These are phyloP conservation scores for Chaetothyriales sp. DNA, from an alignment of 2,329 filamentous ascomycete genomes.

Conservation along the genomic window DNA sequence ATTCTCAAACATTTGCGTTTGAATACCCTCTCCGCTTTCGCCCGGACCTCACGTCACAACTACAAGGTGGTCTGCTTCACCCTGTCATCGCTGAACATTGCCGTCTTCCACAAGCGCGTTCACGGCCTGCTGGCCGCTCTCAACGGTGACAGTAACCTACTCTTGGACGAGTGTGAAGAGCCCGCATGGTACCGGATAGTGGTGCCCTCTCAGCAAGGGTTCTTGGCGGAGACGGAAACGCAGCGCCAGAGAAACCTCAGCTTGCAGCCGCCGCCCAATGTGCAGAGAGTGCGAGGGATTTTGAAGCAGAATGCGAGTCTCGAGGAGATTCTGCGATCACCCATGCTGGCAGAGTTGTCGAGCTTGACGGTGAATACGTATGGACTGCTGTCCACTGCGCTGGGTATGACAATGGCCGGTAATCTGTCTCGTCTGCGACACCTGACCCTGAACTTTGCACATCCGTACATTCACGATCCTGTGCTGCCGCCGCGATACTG, in stretches of 20 bases:
- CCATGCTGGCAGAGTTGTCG: constrained; percentile 5
- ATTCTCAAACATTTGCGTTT: constrained; percentile 23
- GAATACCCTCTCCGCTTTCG: constrained; percentile 21
- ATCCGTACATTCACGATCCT: constrained; percentile 23
- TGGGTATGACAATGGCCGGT: constrained; percentile 22
- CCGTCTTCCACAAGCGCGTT: constrained; percentile 23
- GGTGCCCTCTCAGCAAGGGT: background rate
- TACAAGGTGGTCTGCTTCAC: constrained; percentile 20
- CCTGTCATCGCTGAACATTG: constrained; percentile 22
- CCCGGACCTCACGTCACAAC: constrained; percentile 21
- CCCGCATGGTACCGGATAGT: background rate
- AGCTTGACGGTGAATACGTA: constrained; percentile 17
- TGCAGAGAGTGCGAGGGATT: background rate
- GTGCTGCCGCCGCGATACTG: constrained; percentile 21
- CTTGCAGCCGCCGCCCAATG: background rate
- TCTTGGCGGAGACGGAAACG: background rate
- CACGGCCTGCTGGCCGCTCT: constrained; percentile 23
- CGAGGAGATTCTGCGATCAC: constrained; percentile 5
- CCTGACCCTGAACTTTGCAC: constrained; percentile 25
- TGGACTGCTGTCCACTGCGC: constrained; percentile 20
- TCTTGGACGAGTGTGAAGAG: background rate
- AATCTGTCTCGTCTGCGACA: constrained; percentile 22
- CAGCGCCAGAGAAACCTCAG: background rate
- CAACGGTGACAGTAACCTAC: constrained; percentile 12
- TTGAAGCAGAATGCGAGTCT: constrained; percentile 11